These are phyloP conservation scores for Platanthera zijinensis DNA, from an alignment of 106 monocot species.

Conservation along the genomic window DNA sequence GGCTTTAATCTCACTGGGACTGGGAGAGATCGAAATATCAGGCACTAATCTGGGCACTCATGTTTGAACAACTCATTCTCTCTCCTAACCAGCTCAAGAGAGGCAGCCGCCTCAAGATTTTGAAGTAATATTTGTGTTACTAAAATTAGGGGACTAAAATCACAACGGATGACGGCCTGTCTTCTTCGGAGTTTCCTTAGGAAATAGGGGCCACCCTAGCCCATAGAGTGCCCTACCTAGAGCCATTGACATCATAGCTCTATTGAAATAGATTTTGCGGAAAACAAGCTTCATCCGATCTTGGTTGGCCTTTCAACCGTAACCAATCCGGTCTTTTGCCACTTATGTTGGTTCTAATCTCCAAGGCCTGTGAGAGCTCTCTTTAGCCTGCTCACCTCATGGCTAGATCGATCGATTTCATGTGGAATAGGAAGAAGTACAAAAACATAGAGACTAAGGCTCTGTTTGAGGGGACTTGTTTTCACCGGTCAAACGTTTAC, in stretches of 20 bases:
- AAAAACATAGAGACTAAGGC: too few relatives aligned
- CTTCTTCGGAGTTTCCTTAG: constrained; percentile 13
- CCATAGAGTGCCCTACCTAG: constrained; percentile 24
- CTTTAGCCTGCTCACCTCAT: neutral
- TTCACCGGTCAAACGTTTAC: too few relatives aligned
- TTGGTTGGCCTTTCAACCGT: constrained; percentile 10
- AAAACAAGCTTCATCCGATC: constrained; percentile 8
- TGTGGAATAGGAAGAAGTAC: neutral
- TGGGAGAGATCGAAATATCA: too few relatives aligned
- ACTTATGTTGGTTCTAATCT: constrained; percentile 10
- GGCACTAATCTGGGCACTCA: too few relatives aligned
- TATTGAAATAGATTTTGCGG: constrained; percentile 14
- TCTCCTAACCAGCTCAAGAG: too few relatives aligned
- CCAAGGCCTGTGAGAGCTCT: constrained; percentile 14
- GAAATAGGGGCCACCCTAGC: constrained; percentile 11
- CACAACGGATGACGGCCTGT: constrained; percentile 9
- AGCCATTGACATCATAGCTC: constrained; percentile 20
- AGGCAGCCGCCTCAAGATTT: too few relatives aligned
- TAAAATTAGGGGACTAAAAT: too few relatives aligned
- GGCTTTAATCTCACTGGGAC: too few relatives aligned
- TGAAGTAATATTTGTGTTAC: too few relatives aligned
- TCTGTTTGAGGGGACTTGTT: too few relatives aligned
- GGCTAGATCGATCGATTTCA: neutral
- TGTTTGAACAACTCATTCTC: too few relatives aligned
- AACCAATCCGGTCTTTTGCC: constrained; percentile 12